Conservation (phyloP, 805 yeast species). For the Candida maesae region DNA sequence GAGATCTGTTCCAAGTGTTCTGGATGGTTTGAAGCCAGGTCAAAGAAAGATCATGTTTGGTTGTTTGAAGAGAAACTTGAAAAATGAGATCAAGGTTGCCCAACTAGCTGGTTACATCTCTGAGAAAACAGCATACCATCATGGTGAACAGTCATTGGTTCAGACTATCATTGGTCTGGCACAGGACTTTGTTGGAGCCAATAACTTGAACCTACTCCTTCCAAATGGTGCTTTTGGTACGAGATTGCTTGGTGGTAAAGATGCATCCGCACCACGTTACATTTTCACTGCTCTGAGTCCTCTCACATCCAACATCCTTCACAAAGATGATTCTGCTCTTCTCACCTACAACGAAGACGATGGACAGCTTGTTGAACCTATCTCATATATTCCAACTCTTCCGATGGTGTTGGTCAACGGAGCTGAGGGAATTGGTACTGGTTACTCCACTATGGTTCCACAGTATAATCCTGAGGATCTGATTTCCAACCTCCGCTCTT, state of each 20-base stretch:
- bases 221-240: constrained; percentile 98
- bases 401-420: constrained; percentile 97
- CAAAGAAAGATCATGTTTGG: constrained; percentile 92
- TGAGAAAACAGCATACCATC: constrained; percentile 90
- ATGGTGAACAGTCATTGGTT: constrained; percentile 84
- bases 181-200: constrained; percentile 91
- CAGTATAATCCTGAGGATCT: constrained; percentile 84
- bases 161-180: constrained; percentile 94
- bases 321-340: constrained; percentile 74
- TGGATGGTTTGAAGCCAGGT: constrained; percentile 96
- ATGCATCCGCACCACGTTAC: constrained; percentile 97
- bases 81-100: constrained; percentile 79
- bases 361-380: constrained; percentile 91
- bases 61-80: constrained; percentile 76
- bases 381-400: constrained; percentile 89
- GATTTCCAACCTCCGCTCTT: constrained; percentile 63
- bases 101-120: constrained; percentile 87
- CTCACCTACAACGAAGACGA: constrained; percentile 84
- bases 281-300: constrained; percentile 81
- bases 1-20: constrained; percentile 88
- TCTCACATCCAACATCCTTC: constrained; percentile 72
- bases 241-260: constrained; percentile 95
- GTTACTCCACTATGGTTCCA: constrained; percentile 95
- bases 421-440: constrained; percentile 97
- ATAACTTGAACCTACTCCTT: constrained; percentile 75